Conservation (phyloP, 2,329 filamentous ascomycete genomes). For the Verticillium tricorpus region DNA sequence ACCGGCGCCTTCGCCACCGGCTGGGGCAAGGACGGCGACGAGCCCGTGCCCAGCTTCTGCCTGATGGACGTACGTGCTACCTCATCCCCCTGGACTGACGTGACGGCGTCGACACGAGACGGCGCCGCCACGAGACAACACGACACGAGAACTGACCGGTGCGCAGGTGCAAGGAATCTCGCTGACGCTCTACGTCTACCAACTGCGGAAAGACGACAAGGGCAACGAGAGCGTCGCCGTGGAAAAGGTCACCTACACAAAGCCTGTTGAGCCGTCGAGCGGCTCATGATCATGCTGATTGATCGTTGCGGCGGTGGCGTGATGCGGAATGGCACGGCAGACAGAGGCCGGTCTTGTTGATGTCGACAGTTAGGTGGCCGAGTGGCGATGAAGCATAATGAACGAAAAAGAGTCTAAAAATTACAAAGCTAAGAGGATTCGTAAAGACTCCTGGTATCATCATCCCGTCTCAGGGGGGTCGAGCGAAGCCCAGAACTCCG, state of each 20-base stretch:
- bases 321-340: neutral
- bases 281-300: slow-evolving; percentile 42
- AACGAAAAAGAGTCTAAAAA: neutral
- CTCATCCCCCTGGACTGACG: neutral
- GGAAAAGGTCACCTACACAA: slow-evolving; percentile 83
- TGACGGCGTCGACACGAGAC: too few relatives aligned
- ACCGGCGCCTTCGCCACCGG: slow-evolving; percentile 59
- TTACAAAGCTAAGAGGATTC: neutral
- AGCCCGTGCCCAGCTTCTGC: slow-evolving; percentile 87
- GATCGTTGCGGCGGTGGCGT: neutral
- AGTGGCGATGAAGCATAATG: neutral
- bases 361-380: neutral
- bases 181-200: slow-evolving; percentile 91
- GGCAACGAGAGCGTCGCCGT: slow-evolving; percentile 76
- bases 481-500: neutral
- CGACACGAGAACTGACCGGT: neutral
- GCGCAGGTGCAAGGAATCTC: slow-evolving; percentile 89
- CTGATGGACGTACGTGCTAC: slow-evolving; percentile 83
- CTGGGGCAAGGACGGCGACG: slow-evolving; percentile 57
- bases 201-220: slow-evolving; percentile 71
- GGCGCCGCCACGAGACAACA: too few relatives aligned
- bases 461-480: neutral
- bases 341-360: neutral
- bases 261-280: slow-evolving; percentile 59
- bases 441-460: neutral